Evolutionary conservation across 192 early-diverging fungal species (phyloP).

Genomic region (Allomyces javanicus): DNA sequence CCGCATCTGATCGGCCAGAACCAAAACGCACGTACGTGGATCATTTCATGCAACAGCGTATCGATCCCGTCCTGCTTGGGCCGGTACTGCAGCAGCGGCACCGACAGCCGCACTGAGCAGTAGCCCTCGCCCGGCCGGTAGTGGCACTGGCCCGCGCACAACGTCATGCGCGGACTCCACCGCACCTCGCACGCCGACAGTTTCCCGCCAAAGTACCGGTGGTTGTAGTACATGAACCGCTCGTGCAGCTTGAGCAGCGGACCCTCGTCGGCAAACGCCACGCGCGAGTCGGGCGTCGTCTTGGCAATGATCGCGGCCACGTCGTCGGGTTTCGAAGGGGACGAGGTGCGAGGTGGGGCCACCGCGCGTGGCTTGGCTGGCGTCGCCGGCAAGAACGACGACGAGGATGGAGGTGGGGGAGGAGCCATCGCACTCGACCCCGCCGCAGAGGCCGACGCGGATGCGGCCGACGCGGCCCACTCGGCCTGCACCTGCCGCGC

Average conservation of each 20-base stretch:
- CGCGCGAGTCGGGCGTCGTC: too few species aligned
- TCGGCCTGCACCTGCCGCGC: too few species aligned
- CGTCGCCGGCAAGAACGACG: too few species aligned
- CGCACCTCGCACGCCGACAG: slow-evolving; percentile 14
- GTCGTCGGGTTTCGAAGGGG: too few species aligned
- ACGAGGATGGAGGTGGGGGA: too few species aligned
- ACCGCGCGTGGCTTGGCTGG: too few species aligned
- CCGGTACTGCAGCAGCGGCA: slow-evolving; percentile 20
- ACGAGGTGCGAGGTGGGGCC: too few species aligned
- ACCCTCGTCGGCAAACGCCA: background rate
- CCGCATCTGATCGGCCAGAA: too few species aligned
- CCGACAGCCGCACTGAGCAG: slow-evolving; percentile 15
- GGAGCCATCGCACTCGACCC: too few species aligned
- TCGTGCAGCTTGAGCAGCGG: background rate
- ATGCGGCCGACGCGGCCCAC: too few species aligned
- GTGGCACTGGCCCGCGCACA: slow-evolving; percentile 22
- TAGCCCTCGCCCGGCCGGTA: slow-evolving; percentile 7
- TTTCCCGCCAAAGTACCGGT: slow-evolving; percentile 10
- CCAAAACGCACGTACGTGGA: slow-evolving; percentile 16
- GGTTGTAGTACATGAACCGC: background rate
- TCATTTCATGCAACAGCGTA: slow-evolving; percentile 23
- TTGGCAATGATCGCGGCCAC: too few species aligned
- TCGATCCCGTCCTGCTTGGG: slow-evolving; percentile 14
- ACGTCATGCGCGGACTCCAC: slow-evolving; percentile 16
- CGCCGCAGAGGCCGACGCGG: too few species aligned